phyloP scores from a whole-genome alignment of 2,329 filamentous ascomycete species.

The Aureobasidium sp. region DNA sequence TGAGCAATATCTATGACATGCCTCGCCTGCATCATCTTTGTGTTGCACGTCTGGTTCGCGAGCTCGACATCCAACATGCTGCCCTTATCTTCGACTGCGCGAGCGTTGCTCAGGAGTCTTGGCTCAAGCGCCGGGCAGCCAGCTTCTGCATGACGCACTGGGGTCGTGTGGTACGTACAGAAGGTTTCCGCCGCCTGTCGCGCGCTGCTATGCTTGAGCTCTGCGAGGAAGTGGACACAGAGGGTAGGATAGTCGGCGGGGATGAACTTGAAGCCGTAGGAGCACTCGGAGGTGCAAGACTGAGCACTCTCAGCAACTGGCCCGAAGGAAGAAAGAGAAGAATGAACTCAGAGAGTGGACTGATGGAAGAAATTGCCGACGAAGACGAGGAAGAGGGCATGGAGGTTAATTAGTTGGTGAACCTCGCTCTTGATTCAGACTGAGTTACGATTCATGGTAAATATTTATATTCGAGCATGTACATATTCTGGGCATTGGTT shows the following conservation, averaged over 20 bases:
- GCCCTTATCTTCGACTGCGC: conserved; percentile 96
- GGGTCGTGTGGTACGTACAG: conserved; percentile 86
- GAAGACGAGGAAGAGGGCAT: conserved; percentile 27
- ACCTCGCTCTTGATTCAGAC: conserved; percentile 6
- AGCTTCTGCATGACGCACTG: conserved; percentile 87
- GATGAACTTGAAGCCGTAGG: conserved; percentile 67
- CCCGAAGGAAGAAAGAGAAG: conserved; percentile 39
- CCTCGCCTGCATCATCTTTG: conserved; percentile 85
- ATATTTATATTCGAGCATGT: conserved; percentile 7
- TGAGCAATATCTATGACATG: conserved; percentile 98
- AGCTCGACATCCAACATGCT: conserved; percentile 89
- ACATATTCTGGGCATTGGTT: conserved; percentile 9
- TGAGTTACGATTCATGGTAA: conserved; percentile 5
- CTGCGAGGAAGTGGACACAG: conserved; percentile 86
- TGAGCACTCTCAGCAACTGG: conserved; percentile 32
- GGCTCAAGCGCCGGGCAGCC: conserved; percentile 83
- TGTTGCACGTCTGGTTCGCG: conserved; percentile 80
- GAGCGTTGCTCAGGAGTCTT: conserved; percentile 82
- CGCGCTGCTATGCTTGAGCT: conserved; percentile 78
- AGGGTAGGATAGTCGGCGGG: conserved; percentile 83
- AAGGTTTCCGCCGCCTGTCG: conserved; percentile 75
- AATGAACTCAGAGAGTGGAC: conserved; percentile 20
- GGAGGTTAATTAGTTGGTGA: conserved; percentile 22
- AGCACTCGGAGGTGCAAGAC: conserved; percentile 44
- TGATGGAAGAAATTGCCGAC: conserved; percentile 28